Percentiles rank a stretch among this genome's conserved stretches.
phyloP scores from a whole-genome alignment of 352 stramenopile genomes.

The Pythium vanterpoolii region DNA sequence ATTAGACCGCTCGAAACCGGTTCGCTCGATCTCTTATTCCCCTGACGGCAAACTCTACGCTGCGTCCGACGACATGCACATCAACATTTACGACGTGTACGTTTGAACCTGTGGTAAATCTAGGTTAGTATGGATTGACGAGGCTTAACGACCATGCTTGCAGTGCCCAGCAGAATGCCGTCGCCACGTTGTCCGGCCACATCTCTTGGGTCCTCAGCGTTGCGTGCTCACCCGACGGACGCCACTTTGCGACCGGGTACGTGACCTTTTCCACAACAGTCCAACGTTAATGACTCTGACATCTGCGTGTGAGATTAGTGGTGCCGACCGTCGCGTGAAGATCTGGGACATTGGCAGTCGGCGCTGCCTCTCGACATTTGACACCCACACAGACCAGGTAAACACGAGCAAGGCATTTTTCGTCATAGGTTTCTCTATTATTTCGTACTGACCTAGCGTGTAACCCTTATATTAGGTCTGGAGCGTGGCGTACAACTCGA shows the following conservation, averaged over 20 bases:
- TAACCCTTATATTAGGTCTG: conserved; percentile 54
- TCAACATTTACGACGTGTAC: conserved; percentile 92
- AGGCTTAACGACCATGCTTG: neutral
- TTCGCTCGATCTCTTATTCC: conserved; percentile 84
- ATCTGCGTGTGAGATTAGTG: conserved; percentile 29
- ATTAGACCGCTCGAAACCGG: conserved; percentile 81
- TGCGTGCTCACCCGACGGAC: conserved; percentile 74
- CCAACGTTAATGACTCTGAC: neutral
- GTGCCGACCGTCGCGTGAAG: conserved; percentile 88
- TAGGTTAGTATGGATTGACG: neutral
- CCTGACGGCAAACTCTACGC: conserved; percentile 84
- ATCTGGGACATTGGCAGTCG: conserved; percentile 89
- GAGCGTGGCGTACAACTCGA: conserved; percentile 89
- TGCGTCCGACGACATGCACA: conserved; percentile 89
- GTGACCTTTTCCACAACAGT: neutral
- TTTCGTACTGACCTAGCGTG: neutral
- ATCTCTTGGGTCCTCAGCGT: conserved; percentile 89
- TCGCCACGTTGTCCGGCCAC: conserved; percentile 85
- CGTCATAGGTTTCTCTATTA: neutral
- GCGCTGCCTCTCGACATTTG: conserved; percentile 87
- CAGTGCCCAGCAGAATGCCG: conserved; percentile 67
- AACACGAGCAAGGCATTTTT: neutral
- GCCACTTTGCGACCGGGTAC: conserved; percentile 85
- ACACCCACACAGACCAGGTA: conserved; percentile 89
- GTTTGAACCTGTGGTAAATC: conserved; percentile 18